Conservation (phyloP, 2,329 filamentous ascomycete genomes). For the Aspergillus pseudonomiae region DNA sequence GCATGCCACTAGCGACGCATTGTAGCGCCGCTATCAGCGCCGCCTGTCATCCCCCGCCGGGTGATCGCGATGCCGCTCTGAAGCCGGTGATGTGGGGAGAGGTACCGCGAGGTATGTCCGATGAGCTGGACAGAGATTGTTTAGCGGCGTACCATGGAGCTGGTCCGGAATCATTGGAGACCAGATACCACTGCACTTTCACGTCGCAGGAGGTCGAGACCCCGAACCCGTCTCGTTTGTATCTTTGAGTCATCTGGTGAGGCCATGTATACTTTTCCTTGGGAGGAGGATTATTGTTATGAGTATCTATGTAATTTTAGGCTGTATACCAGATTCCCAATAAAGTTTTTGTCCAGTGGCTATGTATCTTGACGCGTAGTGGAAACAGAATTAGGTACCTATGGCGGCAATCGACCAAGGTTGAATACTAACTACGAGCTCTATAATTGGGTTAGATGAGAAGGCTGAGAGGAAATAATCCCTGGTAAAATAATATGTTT, state of each 20-base stretch:
- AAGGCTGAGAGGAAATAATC: no score
- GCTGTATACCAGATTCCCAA: no score
- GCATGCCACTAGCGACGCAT: conserved; percentile 31
- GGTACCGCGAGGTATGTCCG: neutral
- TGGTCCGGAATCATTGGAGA: neutral
- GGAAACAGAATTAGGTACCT: no score
- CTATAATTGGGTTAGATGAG: no score
- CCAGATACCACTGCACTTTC: neutral
- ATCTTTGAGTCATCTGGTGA: neutral
- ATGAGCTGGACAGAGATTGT: neutral
- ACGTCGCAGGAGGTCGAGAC: neutral
- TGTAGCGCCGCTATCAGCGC: conserved; percentile 39
- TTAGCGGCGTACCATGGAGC: neutral
- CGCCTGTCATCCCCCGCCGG: conserved; percentile 30
- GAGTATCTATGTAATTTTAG: neutral
- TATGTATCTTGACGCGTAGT: no score
- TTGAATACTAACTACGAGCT: no score
- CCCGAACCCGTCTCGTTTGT: neutral
- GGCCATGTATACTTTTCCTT: no score
- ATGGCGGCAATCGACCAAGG: no score
- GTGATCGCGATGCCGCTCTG: conserved; percentile 20
- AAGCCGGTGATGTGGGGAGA: conserved; percentile 34
- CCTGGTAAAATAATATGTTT: no score
- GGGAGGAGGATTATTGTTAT: neutral
- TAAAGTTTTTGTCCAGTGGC: no score